Evolutionary conservation across 306 rosid genomes (phyloP), one percentile per base, ranked within the genome.

Genomic region (Trifolium repens): DNA sequence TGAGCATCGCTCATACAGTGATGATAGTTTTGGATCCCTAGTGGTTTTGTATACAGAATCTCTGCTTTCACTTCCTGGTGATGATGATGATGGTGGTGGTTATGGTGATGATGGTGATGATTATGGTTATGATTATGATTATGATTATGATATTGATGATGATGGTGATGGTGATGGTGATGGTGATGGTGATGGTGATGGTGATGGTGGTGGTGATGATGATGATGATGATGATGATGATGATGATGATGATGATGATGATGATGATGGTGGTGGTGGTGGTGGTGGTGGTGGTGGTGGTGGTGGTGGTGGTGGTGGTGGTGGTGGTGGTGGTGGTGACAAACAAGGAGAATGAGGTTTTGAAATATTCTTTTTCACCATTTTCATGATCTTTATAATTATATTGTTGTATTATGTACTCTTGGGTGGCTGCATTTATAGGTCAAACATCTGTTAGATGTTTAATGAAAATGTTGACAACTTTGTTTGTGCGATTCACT

Each of bases 61-160:
- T 70, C 64, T 79, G 24, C 61, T 74, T 46, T 22, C 75, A 71
- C 74, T 83, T 5, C 78, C 81, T 3, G 27, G 10, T 50, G 22
- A 32, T 4, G 35, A 22, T 63, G 58, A 8, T 3, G 2, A 6
- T 16, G 72, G 7, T 17, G 30, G 3, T 27, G 30, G 3, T 27
- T 2, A 27, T 27, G 3, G 30, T 27, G 30, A 27, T 27, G 30
- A 27, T 27, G 30, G 3, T 27, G 30, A 27, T 2, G 30, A 27
- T 27, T 2, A 27, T 27, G 30, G 0, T 27, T 2, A 27, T 27
- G 30, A 27, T 27, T 2, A 27, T 27, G 2, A 27, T 27, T 2
- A 27, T 27, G 30, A 27, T 1, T 2, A 27, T 27, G 30, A 27
- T 1, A 3, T 0, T 27, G 30, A 27, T 27, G 30, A 0, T 27